These are phyloP conservation scores for Trichophyton mentagrophytes DNA, from an alignment of 2,329 filamentous ascomycete species.

Conservation along the genomic window DNA sequence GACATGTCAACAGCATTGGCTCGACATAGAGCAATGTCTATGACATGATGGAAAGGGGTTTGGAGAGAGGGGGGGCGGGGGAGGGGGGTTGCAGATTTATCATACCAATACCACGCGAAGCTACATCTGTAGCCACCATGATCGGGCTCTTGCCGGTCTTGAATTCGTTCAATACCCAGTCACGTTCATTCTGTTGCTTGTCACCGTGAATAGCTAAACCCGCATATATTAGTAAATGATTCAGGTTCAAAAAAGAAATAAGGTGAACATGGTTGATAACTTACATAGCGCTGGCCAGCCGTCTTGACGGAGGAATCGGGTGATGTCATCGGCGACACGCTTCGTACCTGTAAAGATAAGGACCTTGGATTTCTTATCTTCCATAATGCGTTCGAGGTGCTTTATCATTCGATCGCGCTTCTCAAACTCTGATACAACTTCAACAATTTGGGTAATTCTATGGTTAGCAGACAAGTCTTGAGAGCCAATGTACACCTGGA, in stretches of 20 bases:
- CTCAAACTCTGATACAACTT: conserved; percentile 91
- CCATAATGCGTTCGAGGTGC: conserved; percentile 96
- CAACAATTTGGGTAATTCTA: conserved; percentile 93
- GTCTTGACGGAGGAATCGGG: conserved; percentile 90
- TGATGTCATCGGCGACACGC: conserved; percentile 96
- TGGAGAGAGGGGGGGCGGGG: conserved; percentile 22
- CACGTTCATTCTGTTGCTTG: conserved; percentile 98
- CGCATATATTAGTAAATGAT: conserved; percentile 20
- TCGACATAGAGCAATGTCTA: conserved; percentile 10
- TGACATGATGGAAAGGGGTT: conserved; percentile 7
- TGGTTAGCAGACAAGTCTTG: conserved; percentile 94
- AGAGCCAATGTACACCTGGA: conserved; percentile 97
- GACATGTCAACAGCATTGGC: conserved; percentile 25
- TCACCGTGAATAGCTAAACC: conserved; percentile 82
- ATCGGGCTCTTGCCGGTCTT: conserved; percentile 98
- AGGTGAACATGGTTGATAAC: conserved; percentile 24
- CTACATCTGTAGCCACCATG: conserved; percentile 99
- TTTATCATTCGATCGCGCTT: conserved; percentile 97
- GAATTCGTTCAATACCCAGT: conserved; percentile 99
- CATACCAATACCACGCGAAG: conserved; percentile 99
- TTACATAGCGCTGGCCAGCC: conserved; percentile 94
- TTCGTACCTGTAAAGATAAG: conserved; percentile 77
- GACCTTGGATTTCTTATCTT: conserved; percentile 87
- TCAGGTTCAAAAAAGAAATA: conserved; percentile 15
- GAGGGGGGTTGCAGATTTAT: conserved; percentile 47